phyloP scores from a whole-genome alignment of 179 eudicot species.

The Corrigiola litoralis region DNA sequence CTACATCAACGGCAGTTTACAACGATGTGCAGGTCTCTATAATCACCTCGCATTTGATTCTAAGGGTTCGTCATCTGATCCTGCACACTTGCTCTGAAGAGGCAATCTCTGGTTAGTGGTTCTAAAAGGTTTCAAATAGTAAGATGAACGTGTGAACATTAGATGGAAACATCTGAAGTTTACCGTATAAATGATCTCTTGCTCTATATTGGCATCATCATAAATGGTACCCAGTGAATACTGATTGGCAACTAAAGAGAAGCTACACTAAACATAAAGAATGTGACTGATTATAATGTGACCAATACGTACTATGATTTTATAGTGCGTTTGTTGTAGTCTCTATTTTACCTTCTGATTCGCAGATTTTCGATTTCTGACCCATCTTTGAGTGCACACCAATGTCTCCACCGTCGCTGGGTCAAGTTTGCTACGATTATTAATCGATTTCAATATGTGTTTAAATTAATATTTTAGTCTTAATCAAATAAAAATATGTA shows the following conservation, averaged over 20 bases:
- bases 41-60: not conserved
- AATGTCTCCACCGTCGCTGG: not conserved
- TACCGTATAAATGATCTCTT: not conserved
- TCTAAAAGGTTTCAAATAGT: not conserved
- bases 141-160: not conserved
- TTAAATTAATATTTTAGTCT: too few relatives aligned
- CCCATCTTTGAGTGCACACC: not conserved
- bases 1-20: too few relatives aligned
- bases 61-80: not conserved
- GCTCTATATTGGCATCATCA: not conserved
- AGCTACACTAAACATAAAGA: not conserved
- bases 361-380: not conserved
- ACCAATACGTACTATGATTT: not conserved
- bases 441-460: too few relatives aligned
- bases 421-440: not conserved
- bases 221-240: not conserved
- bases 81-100: not conserved
- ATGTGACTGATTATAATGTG: not conserved
- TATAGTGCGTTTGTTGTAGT: not conserved
- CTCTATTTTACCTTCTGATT: not conserved
- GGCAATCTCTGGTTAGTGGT: not conserved
- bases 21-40: not conserved
- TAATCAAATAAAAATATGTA: too few relatives aligned
- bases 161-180: too few relatives aligned
- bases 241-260: not conserved